These are phyloP conservation scores for Pseudogymnoascus sp. DNA, from an alignment of 2,329 filamentous ascomycete species.

Conservation along the genomic window DNA sequence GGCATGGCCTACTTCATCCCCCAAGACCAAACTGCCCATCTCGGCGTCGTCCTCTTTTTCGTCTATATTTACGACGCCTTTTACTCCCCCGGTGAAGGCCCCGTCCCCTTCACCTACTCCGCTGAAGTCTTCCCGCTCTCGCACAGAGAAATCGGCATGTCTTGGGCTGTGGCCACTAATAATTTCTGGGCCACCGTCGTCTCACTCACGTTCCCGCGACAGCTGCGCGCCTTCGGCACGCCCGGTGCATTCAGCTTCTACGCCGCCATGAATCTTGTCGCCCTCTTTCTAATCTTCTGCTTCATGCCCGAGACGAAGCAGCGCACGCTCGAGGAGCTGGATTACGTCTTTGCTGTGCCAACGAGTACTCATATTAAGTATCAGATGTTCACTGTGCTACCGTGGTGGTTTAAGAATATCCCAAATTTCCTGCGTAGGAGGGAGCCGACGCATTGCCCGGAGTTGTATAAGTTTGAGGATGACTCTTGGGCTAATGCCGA, in stretches of 20 bases:
- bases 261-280: slow-evolving; percentile 45
- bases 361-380: slow-evolving; percentile 20
- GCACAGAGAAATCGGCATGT: slow-evolving; percentile 56
- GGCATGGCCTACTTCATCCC: slow-evolving; percentile 48
- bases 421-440: neutral
- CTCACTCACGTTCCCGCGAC: slow-evolving; percentile 40
- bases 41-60: slow-evolving; percentile 51
- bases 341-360: slow-evolving; percentile 40
- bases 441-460: slow-evolving; percentile 9
- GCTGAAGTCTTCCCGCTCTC: slow-evolving; percentile 57
- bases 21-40: slow-evolving; percentile 32
- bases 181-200: slow-evolving; percentile 52
- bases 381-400: slow-evolving; percentile 41
- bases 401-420: slow-evolving; percentile 46
- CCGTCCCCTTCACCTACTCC: slow-evolving; percentile 52
- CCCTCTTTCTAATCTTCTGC: slow-evolving; percentile 47
- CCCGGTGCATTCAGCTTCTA: slow-evolving; percentile 46
- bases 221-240: slow-evolving; percentile 19
- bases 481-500: slow-evolving; percentile 12
- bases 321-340: slow-evolving; percentile 25
- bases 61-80: slow-evolving; percentile 58
- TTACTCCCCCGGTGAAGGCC: slow-evolving; percentile 56
- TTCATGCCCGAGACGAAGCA: slow-evolving; percentile 51
- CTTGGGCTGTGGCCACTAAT: slow-evolving; percentile 52
- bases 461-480: slow-evolving; percentile 17